Percentiles rank a stretch among this genome's conserved stretches.
phyloP scores from a whole-genome alignment of 805 yeast species.

The Cyberlindnera euphorbiae region DNA sequence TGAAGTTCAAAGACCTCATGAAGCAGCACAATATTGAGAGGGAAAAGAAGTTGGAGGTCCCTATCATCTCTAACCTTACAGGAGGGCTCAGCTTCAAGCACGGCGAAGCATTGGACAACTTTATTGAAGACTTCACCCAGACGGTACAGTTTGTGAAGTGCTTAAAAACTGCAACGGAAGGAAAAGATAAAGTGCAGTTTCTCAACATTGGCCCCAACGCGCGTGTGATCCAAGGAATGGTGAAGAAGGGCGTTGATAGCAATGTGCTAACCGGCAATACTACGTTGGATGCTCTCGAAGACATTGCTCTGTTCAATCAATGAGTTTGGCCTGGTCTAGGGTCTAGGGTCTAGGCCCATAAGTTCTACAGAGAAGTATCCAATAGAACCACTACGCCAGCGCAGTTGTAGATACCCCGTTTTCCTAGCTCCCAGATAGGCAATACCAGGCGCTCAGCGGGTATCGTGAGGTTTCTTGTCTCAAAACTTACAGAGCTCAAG shows the following conservation, averaged over 20 bases:
- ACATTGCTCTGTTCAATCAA: no score
- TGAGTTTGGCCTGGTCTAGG: no score
- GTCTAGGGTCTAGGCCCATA: background rate
- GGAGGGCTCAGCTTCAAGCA: slow-evolving; percentile 26
- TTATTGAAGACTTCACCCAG: slow-evolving; percentile 36
- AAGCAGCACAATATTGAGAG: slow-evolving; percentile 10
- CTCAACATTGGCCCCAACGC: slow-evolving; percentile 25
- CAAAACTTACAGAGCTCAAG: no score
- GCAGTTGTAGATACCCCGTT: no score
- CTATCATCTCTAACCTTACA: slow-evolving; percentile 36
- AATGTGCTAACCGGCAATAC: slow-evolving; percentile 6
- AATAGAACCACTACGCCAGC: no score
- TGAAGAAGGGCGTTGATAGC: slow-evolving; percentile 11
- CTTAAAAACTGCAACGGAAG: slow-evolving; percentile 21
- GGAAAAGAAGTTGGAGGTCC: slow-evolving; percentile 21
- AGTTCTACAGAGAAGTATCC: no score
- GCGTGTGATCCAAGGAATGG: slow-evolving; percentile 16
- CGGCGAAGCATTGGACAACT: slow-evolving; percentile 27
- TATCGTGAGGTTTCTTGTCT: no score
- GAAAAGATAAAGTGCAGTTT: slow-evolving; percentile 7
- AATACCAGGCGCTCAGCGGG: no score
- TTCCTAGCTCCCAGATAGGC: no score
- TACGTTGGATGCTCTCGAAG: slow-evolving; percentile 10
- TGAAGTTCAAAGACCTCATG: slow-evolving; percentile 19
- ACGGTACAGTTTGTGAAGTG: slow-evolving; percentile 42